Percentiles rank a stretch among this genome's conserved stretches.
These are phyloP conservation scores for Arabis alpina DNA, from an alignment of 345 rosid species.

Conservation along the genomic window DNA sequence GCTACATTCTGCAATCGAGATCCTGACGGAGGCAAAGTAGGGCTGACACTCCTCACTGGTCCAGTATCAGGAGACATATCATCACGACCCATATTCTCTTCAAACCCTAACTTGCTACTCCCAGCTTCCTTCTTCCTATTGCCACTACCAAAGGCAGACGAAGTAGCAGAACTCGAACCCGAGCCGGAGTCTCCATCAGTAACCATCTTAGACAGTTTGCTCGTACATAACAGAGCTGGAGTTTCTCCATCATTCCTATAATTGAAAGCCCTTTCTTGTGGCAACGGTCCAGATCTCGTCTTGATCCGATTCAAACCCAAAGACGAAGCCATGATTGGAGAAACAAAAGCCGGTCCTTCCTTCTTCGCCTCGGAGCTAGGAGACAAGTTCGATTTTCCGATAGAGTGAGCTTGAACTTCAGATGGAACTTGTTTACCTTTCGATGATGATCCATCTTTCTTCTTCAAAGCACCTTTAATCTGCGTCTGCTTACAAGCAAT, in stretches of 20 bases:
- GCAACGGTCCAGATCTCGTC: conserved; percentile 97
- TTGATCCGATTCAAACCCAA: conserved; percentile 89
- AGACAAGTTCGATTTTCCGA: conserved; percentile 46
- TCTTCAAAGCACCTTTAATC: conserved; percentile 63
- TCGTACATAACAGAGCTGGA: conserved; percentile 56
- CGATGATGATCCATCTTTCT: conserved; percentile 62
- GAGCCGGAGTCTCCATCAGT: conserved; percentile 44
- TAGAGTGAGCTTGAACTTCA: conserved; percentile 40
- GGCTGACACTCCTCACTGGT: conserved; percentile 64
- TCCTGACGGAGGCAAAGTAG: conserved; percentile 54
- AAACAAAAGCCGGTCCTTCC: conserved; percentile 60
- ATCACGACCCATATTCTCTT: conserved; percentile 48
- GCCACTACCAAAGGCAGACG: conserved; percentile 46
- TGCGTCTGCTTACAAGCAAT: conserved; percentile 55
- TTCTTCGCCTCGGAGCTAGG: conserved; percentile 49
- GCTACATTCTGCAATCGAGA: conserved; percentile 67
- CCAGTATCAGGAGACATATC: conserved; percentile 54
- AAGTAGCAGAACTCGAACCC: conserved; percentile 41
- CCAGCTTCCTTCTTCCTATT: conserved; percentile 61
- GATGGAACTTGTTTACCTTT: conserved; percentile 49
- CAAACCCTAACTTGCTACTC: conserved; percentile 55
- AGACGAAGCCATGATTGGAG: conserved; percentile 92
- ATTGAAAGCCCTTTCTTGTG: conserved; percentile 77
- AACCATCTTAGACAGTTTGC: conserved; percentile 77
- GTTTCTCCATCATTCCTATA: conserved; percentile 65